Base-by-base conservation (phyloP, 768 basidiomycete species). In the Suillus subluteus region DNA sequence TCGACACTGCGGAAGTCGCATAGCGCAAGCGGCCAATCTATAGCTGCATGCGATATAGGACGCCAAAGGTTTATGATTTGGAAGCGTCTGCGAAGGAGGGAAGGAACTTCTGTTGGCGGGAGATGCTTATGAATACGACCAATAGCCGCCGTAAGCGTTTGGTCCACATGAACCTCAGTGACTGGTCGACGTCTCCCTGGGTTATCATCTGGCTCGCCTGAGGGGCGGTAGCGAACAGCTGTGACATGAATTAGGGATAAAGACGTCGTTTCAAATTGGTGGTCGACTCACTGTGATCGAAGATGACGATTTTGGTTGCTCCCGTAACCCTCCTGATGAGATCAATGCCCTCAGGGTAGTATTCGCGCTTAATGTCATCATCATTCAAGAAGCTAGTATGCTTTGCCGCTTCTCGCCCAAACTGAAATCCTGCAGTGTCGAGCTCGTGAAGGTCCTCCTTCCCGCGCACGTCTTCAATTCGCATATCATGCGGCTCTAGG, bases 51-150 rank as follows among this genome's bases (percentile, higher is more conserved):
- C 18, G 76, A 70, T 70, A 86, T 84, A 0, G 85, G 85, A 26
- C 85, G 80, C 86, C 86, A 87, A 67, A 87, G 73, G 72, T 86
- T 86, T 67, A 86, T 80, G 67, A 86, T 83, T 69, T 85, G 84
- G 73, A 83, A 86, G 66, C 84, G 83, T 30, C 77, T 73, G 67
- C 79, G 73, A 40, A 84, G 77, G 59, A 84, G 69, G 55, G 40
- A 73, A 68, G 77, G 76, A 0, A 75, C 82, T 44, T 85, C 83
- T 56, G 71, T 74, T 2, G 74, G 64, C 0, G 83, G 82, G 15
- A 83, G 78, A 68, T 85, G 83, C 43, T 78, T 78, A 41, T 77
- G 74, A 15, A 86, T 84, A 5, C 82, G 79, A 7, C 78, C 79
- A n/a, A 73, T 70, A 40, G 82, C 78, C 7, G 83, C 79, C 1